Percentiles rank a stretch among this genome's conserved stretches.
Conservation (phyloP, 129 eudicot genomes). For the Artemisia argyi region DNA sequence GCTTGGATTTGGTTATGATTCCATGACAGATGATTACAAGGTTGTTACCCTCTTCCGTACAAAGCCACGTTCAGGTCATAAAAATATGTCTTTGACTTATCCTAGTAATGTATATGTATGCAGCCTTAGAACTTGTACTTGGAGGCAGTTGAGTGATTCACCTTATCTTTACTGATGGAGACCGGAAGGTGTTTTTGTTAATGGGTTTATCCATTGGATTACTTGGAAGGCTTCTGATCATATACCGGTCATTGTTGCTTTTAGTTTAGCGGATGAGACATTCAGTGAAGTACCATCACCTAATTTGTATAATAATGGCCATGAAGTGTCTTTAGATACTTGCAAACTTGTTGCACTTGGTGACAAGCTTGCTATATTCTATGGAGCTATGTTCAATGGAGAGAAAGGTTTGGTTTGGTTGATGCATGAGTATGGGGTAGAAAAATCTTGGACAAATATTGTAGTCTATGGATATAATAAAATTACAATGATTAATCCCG, state of each 20-base stretch:
- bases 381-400: no score
- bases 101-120: not conserved
- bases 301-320: not conserved
- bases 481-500: not conserved
- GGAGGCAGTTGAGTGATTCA: not conserved
- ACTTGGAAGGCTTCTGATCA: not conserved
- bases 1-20: conserved; percentile 3
- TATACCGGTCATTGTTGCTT: not conserved
- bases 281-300: conserved; percentile 7
- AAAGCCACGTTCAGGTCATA: no score
- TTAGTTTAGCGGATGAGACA: conserved; percentile 2
- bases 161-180: not conserved
- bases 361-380: not conserved
- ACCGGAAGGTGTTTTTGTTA: not conserved
- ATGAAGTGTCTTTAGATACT: not conserved
- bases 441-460: conserved; percentile 1
- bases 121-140: not conserved
- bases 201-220: not conserved
- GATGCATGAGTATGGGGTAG: not conserved
- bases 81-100: not conserved
- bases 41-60: not conserved
- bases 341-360: not conserved
- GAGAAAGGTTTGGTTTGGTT: not conserved
- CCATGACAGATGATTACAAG: not conserved
- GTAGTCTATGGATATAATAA: not conserved